These are phyloP conservation scores for Zygosaccharomyces sapae DNA, from an alignment of 1,139 yeast species.

Conservation along the genomic window DNA sequence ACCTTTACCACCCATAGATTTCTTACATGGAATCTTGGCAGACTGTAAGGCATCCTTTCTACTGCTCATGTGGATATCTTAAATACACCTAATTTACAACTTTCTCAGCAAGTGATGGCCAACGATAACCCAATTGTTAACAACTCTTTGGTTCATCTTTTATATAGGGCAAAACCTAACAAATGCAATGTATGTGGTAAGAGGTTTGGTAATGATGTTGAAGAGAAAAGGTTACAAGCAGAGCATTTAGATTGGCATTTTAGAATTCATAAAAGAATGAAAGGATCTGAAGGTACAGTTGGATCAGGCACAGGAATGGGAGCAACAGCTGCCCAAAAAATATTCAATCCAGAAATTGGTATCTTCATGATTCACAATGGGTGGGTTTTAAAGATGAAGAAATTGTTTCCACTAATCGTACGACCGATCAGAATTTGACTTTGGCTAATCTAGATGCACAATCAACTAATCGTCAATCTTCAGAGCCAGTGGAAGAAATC, in stretches of 20 bases:
- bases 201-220: constrained; percentile 62
- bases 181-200: constrained; percentile 91
- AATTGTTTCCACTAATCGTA: constrained; percentile 39
- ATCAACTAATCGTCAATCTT: constrained; percentile 7
- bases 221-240: constrained; percentile 53
- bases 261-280: constrained; percentile 76
- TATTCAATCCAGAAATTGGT: constrained; percentile 76
- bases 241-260: constrained; percentile 95
- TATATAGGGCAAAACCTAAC: constrained; percentile 50
- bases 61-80: constrained; percentile 30
- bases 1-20: constrained; percentile 26
- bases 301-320: constrained; percentile 32
- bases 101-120: constrained; percentile 29
- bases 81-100: constrained; percentile 30
- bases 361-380: constrained; percentile 71
- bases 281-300: constrained; percentile 41
- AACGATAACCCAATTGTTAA: constrained; percentile 26
- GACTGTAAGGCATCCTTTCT: constrained; percentile 34
- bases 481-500: not conserved
- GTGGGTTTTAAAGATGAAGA: constrained; percentile 65
- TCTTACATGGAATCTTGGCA: constrained; percentile 28
- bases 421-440: constrained; percentile 15
- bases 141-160: constrained; percentile 29
- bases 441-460: constrained; percentile 19
- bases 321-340: constrained; percentile 29